Conservation (phyloP, 148 eudicot species). For the Persicaria tinctoria region DNA sequence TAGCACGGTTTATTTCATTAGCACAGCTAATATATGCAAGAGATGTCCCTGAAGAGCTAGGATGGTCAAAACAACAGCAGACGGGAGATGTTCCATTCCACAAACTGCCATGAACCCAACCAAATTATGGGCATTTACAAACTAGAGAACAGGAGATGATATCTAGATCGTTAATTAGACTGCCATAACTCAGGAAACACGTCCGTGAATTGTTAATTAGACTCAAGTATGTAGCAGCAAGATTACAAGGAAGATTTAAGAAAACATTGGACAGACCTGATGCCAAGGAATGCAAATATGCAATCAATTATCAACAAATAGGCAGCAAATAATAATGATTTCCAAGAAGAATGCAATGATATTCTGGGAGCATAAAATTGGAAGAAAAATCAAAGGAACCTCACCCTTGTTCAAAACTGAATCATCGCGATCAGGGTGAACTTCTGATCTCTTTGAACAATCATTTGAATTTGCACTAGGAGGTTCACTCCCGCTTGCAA, state of each 20-base stretch:
- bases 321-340: background rate
- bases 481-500: conserved; percentile 14
- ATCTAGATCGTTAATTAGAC: too few relatives aligned
- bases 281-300: background rate
- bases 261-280: background rate
- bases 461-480: conserved; percentile 14
- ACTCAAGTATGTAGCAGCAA: background rate
- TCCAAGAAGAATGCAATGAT: background rate
- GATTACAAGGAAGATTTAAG: background rate
- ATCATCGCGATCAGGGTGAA: conserved; percentile 13
- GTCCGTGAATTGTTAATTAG: background rate
- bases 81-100: background rate
- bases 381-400: conserved; percentile 8
- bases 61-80: too few relatives aligned
- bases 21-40: too few relatives aligned
- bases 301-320: background rate
- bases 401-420: conserved; percentile 18
- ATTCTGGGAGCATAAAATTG: background rate
- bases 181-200: background rate
- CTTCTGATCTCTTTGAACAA: conserved; percentile 18
- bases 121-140: too few relatives aligned
- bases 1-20: too few relatives aligned
- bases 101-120: too few relatives aligned
- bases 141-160: too few relatives aligned
- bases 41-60: too few relatives aligned